Conservation (phyloP, 2,329 filamentous ascomycete species). For the Colletotrichum tamarilloi region DNA sequence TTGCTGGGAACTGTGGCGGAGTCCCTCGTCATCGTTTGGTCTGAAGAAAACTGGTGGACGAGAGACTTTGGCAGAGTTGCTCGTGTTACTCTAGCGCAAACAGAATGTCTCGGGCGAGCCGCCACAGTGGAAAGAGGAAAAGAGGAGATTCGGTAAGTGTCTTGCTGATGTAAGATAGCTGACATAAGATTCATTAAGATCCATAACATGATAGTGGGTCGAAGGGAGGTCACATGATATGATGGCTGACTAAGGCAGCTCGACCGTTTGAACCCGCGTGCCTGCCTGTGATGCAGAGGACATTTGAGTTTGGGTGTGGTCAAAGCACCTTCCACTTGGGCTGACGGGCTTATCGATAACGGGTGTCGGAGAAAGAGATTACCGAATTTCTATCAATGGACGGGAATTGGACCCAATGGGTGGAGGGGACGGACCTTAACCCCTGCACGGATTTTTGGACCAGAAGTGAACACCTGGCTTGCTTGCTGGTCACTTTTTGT, state of each 20-base stretch:
- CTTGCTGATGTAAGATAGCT: not conserved
- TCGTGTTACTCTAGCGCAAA: conserved; percentile 30
- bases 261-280: not conserved
- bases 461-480: conserved; percentile 39
- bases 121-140: conserved; percentile 14
- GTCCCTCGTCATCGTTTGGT: conserved; percentile 16
- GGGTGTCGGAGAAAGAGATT: conserved; percentile 32
- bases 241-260: not conserved
- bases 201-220: too few relatives aligned
- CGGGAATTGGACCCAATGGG: not conserved
- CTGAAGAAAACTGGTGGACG: conserved; percentile 29
- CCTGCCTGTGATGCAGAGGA: not conserved
- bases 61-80: conserved; percentile 19
- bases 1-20: conserved; percentile 28
- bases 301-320: conserved; percentile 5
- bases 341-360: conserved; percentile 30
- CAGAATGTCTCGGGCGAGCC: conserved; percentile 32
- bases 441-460: conserved; percentile 31
- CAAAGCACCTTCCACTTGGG: not conserved
- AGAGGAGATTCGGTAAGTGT: not conserved
- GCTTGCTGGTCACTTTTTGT: conserved; percentile 33
- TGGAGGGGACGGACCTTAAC: conserved; percentile 6
- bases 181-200: not conserved
- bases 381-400: conserved; percentile 9
- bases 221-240: not conserved